These are phyloP conservation scores for Cytospora paraplurivora DNA, from an alignment of 2,329 filamentous ascomycete genomes.

Conservation along the genomic window DNA sequence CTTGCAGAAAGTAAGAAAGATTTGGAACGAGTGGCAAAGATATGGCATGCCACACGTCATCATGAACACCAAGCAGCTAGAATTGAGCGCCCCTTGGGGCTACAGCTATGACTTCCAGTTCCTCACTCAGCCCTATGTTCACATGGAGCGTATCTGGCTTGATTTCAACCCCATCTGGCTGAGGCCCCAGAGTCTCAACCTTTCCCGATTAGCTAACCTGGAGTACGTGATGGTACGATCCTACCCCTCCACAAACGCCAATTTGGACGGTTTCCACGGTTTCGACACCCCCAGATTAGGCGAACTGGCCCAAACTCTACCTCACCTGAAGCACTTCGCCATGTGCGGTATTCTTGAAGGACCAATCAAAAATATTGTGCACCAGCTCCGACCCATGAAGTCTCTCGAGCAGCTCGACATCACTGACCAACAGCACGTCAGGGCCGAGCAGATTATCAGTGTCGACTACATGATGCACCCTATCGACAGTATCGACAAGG, in stretches of 20 bases:
- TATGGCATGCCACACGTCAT: constrained; percentile 10
- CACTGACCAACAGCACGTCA: constrained; percentile 23
- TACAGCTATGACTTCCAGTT: constrained; percentile 25
- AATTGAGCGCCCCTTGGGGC: constrained; percentile 18
- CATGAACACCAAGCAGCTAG: constrained; percentile 23
- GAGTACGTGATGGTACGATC: constrained; percentile 25
- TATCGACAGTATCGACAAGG: constrained; percentile 17
- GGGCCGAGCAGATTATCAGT: neutral
- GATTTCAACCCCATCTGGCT: constrained; percentile 20
- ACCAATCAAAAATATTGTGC: constrained; percentile 10
- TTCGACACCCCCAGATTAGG: constrained; percentile 5
- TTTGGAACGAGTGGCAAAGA: constrained; percentile 10
- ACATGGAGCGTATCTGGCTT: constrained; percentile 24
- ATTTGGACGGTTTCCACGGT: constrained; percentile 7
- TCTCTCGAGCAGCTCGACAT: constrained; percentile 26
- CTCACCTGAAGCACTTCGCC: constrained; percentile 23
- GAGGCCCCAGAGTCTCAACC: constrained; percentile 7
- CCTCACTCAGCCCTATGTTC: constrained; percentile 20
- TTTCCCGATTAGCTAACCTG: constrained; percentile 11
- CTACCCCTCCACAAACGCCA: neutral
- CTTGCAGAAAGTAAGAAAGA: constrained; percentile 7
- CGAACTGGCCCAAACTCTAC: constrained; percentile 12
- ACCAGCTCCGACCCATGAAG: constrained; percentile 10
- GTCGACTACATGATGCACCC: neutral
- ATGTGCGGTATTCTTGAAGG: constrained; percentile 24